phyloP scores from a whole-genome alignment of 2,329 filamentous ascomycete species.

The Fusarium austroafricanum region DNA sequence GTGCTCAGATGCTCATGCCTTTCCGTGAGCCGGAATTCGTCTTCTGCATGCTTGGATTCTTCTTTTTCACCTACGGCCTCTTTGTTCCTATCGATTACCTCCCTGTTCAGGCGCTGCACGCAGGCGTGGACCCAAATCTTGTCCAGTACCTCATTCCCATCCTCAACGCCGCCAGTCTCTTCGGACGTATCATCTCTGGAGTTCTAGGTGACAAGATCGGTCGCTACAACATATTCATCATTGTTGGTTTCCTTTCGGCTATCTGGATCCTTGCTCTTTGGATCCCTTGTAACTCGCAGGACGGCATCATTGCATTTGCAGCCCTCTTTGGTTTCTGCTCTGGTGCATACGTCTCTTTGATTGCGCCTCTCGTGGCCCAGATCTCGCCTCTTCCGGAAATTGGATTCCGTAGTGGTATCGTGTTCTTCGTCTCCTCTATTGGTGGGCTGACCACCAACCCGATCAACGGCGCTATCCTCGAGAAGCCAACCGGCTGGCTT shows the following conservation, averaged over 20 bases:
- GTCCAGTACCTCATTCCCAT: slow-evolving; percentile 53
- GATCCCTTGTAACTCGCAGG: slow-evolving; percentile 50
- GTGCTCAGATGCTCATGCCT: slow-evolving; percentile 48
- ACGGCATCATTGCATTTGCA: slow-evolving; percentile 53
- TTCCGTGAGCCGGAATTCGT: slow-evolving; percentile 50
- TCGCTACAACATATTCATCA: slow-evolving; percentile 57
- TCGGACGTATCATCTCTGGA: slow-evolving; percentile 52
- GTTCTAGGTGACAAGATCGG: slow-evolving; percentile 53
- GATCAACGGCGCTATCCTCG: slow-evolving; percentile 62
- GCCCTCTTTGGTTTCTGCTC: slow-evolving; percentile 57
- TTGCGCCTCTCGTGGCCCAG: slow-evolving; percentile 57
- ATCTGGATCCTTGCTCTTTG: slow-evolving; percentile 57
- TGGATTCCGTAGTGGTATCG: slow-evolving; percentile 50
- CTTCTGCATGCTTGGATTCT: slow-evolving; percentile 48
- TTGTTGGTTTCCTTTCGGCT: slow-evolving; percentile 58
- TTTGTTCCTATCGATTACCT: slow-evolving; percentile 54
- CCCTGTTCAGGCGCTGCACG: slow-evolving; percentile 47
- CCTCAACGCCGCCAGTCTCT: slow-evolving; percentile 54
- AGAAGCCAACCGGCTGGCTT: slow-evolving; percentile 45
- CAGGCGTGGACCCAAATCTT: slow-evolving; percentile 46
- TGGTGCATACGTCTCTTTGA: slow-evolving; percentile 55
- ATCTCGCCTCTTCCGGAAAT: slow-evolving; percentile 43
- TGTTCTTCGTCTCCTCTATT: slow-evolving; percentile 66
- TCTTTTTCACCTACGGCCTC: slow-evolving; percentile 52
- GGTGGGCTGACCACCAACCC: slow-evolving; percentile 68